Evolutionary conservation across 331 rosid species (phyloP).

Genomic region (Quercus lobata): DNA sequence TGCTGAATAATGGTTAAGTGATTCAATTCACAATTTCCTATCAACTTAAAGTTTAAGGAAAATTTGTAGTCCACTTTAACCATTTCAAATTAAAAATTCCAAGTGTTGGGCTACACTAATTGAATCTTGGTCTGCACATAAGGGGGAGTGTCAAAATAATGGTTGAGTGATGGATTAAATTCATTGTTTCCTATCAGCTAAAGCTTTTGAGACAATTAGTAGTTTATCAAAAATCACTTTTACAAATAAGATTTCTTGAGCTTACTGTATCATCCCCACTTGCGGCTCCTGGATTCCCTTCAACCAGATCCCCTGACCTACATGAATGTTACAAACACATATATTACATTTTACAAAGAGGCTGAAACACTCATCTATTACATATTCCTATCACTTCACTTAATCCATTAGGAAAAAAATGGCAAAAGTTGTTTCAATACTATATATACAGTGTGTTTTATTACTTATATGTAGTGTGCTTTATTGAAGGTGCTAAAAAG

Average conservation of each 20-base stretch:
- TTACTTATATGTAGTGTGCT: background rate
- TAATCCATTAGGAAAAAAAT: background rate
- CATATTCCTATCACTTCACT: background rate
- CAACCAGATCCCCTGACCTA: slow-evolving; percentile 91
- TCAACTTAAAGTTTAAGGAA: background rate
- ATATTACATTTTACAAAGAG: background rate
- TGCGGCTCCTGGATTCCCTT: slow-evolving; percentile 79
- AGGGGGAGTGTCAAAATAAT: no score
- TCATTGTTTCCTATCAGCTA: no score
- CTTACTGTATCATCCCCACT: slow-evolving; percentile 97
- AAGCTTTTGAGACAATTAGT: no score
- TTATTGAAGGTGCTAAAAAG: background rate
- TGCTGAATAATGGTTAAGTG: no score
- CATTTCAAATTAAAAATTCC: no score
- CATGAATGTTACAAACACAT: background rate
- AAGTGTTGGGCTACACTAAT: no score
- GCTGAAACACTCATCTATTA: background rate
- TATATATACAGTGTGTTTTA: background rate
- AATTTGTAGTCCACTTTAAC: background rate
- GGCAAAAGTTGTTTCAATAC: background rate
- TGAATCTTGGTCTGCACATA: no score
- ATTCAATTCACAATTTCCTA: no score
- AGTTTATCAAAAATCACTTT: slow-evolving; percentile 2
- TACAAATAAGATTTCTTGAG: slow-evolving; percentile 11
- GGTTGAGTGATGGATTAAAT: no score